Evolutionary conservation across 139 green algal species (phyloP).

Genomic region (Chlorella ohadii): DNA sequence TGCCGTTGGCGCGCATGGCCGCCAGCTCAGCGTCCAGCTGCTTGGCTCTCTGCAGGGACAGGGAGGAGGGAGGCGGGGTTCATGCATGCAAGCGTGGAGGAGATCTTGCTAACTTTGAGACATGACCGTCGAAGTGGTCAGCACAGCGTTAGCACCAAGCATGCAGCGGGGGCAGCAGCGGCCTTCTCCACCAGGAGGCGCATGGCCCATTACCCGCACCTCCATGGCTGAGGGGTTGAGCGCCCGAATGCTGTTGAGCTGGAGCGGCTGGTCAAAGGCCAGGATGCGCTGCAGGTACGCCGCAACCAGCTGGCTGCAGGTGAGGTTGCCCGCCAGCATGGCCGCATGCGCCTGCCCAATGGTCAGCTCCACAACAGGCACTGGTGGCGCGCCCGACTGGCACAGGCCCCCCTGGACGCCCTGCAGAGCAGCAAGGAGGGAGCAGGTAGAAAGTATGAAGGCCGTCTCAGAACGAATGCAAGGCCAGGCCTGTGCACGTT

Average conservation of each 20-base stretch:
- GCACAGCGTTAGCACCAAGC: too few relatives aligned
- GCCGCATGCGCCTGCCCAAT: conserved; percentile 6
- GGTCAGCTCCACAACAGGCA: conserved; percentile 24
- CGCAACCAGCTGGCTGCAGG: conserved; percentile 29
- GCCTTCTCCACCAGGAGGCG: too few relatives aligned
- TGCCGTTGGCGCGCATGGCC: neutral
- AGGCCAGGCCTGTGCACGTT: too few relatives aligned
- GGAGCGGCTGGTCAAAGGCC: conserved; percentile 3
- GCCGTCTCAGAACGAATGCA: too few relatives aligned
- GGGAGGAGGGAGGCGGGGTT: too few relatives aligned
- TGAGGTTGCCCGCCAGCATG: conserved; percentile 27
- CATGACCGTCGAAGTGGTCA: too few relatives aligned
- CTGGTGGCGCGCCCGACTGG: neutral
- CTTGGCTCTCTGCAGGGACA: neutral
- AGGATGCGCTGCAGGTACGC: conserved; percentile 31
- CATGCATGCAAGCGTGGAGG: too few relatives aligned
- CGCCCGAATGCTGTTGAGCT: conserved; percentile 20
- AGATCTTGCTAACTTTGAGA: too few relatives aligned
- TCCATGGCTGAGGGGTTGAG: neutral
- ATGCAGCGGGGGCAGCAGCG: too few relatives aligned
- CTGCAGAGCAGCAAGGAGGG: too few relatives aligned
- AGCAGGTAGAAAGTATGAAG: too few relatives aligned
- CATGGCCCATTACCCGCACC: too few relatives aligned
- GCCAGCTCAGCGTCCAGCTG: neutral
- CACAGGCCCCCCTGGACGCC: conserved; percentile 9